A percentile compares a stretch with the other conserved stretches of the same genome.
Conservation (phyloP, 2,329 filamentous ascomycete species). For the Colletotrichum chlorophyti region DNA sequence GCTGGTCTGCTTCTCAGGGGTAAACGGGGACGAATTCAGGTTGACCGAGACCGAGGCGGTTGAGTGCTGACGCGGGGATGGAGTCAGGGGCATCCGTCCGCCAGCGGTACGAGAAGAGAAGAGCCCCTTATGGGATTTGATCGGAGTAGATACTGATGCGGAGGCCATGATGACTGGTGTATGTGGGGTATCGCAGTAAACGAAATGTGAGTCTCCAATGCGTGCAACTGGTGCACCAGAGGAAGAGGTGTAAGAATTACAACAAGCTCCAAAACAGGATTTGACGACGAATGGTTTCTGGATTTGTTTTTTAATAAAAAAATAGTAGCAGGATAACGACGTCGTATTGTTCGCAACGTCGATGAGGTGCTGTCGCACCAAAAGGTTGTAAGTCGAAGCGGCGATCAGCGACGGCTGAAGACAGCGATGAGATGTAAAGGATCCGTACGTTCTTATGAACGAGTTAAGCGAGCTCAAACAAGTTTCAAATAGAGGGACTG, state of each 20-base stretch:
- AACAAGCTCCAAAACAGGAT: constrained; percentile 65
- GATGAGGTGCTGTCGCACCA: constrained; percentile 51
- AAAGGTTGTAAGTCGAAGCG: constrained; percentile 51
- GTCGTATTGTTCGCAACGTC: constrained; percentile 55
- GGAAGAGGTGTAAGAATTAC: constrained; percentile 47
- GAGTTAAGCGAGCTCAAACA: constrained; percentile 35
- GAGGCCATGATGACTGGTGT: constrained; percentile 74
- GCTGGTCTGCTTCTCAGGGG: constrained; percentile 67
- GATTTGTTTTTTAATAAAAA: constrained; percentile 58
- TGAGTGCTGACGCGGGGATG: constrained; percentile 76
- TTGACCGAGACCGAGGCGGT: constrained; percentile 56
- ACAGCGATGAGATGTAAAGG: constrained; percentile 57
- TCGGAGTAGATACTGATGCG: constrained; percentile 81
- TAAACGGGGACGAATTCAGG: constrained; percentile 76
- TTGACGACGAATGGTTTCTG: constrained; percentile 66
- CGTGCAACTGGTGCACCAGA: constrained; percentile 54
- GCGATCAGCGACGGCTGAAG: constrained; percentile 54
- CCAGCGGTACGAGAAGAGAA: constrained; percentile 93
- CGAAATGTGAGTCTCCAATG: constrained; percentile 47
- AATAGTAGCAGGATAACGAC: constrained; percentile 51
- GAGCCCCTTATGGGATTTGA: constrained; percentile 93
- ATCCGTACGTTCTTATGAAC: constrained; percentile 44
- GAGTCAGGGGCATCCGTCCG: constrained; percentile 92
- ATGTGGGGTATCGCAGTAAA: constrained; percentile 40
- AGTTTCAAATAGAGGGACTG: constrained; percentile 18